Percentiles rank a stretch among this genome's conserved stretches.
Evolutionary conservation across 495 filamentous ascomycete genomes (phyloP).

Genomic region (Hypomontagnella monticulosa): DNA sequence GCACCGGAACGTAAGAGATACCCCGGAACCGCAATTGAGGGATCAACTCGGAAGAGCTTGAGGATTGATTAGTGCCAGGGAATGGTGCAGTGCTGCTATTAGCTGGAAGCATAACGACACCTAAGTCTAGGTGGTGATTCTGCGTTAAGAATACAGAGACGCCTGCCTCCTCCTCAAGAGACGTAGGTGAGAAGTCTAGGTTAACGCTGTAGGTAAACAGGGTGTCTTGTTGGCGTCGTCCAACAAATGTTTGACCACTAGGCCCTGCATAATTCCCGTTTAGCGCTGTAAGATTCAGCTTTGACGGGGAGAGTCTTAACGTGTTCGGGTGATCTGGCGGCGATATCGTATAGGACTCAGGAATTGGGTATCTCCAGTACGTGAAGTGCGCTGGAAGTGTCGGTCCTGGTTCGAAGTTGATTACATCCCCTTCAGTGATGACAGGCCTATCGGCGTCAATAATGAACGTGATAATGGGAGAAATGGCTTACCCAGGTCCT

Average conservation of each 20-base stretch:
- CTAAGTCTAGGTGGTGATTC: slow-evolving; percentile 63
- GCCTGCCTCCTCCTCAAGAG: slow-evolving; percentile 52
- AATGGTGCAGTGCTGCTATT: slow-evolving; percentile 29
- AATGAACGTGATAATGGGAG: neutral
- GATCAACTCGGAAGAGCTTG: slow-evolving; percentile 33
- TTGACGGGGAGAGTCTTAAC: slow-evolving; percentile 54
- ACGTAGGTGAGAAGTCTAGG: slow-evolving; percentile 51
- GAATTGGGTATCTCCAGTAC: slow-evolving; percentile 58
- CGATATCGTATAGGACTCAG: slow-evolving; percentile 53
- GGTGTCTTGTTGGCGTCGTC: slow-evolving; percentile 59
- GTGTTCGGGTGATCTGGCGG: slow-evolving; percentile 48
- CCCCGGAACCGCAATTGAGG: slow-evolving; percentile 52
- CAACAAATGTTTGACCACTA: slow-evolving; percentile 57
- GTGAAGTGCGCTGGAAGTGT: slow-evolving; percentile 57
- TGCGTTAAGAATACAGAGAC: slow-evolving; percentile 61
- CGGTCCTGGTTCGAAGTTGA: slow-evolving; percentile 52
- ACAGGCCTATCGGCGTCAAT: slow-evolving; percentile 44
- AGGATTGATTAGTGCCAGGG: slow-evolving; percentile 2
- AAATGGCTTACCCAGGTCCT: slow-evolving; percentile 48
- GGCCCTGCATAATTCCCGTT: slow-evolving; percentile 57
- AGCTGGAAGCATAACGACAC: slow-evolving; percentile 55
- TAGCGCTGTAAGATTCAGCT: slow-evolving; percentile 58
- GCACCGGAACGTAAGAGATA: slow-evolving; percentile 50
- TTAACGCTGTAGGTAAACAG: slow-evolving; percentile 59
- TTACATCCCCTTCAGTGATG: slow-evolving; percentile 49